Evolutionary conservation across 140 eudicot species (phyloP).

Genomic region (Bidens hawaiensis): DNA sequence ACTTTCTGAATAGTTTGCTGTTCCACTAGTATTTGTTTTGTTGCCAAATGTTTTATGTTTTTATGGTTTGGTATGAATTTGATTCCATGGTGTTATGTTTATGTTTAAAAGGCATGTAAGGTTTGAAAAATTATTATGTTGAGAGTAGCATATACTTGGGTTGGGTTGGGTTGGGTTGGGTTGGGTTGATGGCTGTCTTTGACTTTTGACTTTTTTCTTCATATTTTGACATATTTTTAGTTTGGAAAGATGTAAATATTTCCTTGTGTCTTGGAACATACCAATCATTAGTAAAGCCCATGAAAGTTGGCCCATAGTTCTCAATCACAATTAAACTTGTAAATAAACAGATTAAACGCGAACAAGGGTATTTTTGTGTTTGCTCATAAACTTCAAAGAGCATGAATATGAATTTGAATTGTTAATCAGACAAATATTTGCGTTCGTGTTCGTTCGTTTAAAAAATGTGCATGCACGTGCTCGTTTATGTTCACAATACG

Average conservation of each 20-base stretch:
- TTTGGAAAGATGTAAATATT: no score
- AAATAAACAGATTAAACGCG: no score
- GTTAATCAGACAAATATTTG: no score
- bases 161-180: no score
- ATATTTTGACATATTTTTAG: not conserved
- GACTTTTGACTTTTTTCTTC: not conserved
- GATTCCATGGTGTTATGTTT: conserved; percentile 11
- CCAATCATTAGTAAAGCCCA: not conserved
- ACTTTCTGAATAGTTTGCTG: conserved; percentile 23
- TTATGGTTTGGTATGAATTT: conserved; percentile 14
- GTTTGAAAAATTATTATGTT: not conserved
- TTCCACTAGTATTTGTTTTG: not conserved
- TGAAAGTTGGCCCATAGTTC: not conserved
- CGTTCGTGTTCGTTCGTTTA: no score
- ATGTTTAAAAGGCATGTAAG: conserved; percentile 12
- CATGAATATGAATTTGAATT: no score
- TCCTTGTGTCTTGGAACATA: not conserved
- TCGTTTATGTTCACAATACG: no score
- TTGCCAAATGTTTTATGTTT: conserved; percentile 1
- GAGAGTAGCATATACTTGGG: not conserved
- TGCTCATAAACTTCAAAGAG: no score
- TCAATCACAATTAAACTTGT: not conserved
- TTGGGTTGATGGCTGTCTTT: no score
- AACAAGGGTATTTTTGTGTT: no score
- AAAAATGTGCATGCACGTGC: no score